Conservation (phyloP, 768 basidiomycete genomes). For the Pulveroboletus frians region DNA sequence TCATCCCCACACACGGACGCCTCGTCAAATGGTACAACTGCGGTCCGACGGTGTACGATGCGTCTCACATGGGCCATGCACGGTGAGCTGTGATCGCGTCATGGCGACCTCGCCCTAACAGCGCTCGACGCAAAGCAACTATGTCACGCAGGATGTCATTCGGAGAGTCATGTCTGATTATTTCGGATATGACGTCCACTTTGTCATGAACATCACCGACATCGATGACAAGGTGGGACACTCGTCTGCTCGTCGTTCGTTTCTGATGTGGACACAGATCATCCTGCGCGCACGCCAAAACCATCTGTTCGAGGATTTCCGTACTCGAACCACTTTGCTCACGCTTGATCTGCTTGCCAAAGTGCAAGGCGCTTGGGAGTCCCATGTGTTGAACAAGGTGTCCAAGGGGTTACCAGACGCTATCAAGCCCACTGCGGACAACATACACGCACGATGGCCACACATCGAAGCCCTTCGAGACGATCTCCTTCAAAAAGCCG, state of each 20-base stretch:
- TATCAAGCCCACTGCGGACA: conserved; percentile 44
- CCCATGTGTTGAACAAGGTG: conserved; percentile 59
- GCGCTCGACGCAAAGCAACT: conserved; percentile 62
- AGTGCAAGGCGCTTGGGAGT: conserved; percentile 59
- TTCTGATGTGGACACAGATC: conserved; percentile 55
- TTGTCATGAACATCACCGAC: conserved; percentile 99
- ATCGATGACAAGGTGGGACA: conserved; percentile 91
- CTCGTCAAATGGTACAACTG: conserved; percentile 99
- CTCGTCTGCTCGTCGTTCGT: background rate
- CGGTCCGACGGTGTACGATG: conserved; percentile 97
- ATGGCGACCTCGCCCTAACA: background rate
- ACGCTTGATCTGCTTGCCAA: conserved; percentile 53
- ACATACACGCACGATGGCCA: conserved; percentile 51
- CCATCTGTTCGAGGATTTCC: conserved; percentile 61
- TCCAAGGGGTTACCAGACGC: conserved; percentile 54
- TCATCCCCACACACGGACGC: conserved; percentile 61
- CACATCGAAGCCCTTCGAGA: conserved; percentile 44
- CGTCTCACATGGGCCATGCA: conserved; percentile 98
- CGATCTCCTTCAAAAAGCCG: conserved; percentile 62
- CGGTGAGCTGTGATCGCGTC: conserved; percentile 45
- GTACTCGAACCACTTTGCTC: conserved; percentile 47
- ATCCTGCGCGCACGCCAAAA: conserved; percentile 86
- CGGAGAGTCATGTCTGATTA: conserved; percentile 86
- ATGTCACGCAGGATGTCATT: conserved; percentile 37
- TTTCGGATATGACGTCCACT: conserved; percentile 96